Percentiles rank a stretch among this genome's conserved stretches.
Evolutionary conservation across 2,329 filamentous ascomycete genomes (phyloP).

Genomic region (Periconia digitata): DNA sequence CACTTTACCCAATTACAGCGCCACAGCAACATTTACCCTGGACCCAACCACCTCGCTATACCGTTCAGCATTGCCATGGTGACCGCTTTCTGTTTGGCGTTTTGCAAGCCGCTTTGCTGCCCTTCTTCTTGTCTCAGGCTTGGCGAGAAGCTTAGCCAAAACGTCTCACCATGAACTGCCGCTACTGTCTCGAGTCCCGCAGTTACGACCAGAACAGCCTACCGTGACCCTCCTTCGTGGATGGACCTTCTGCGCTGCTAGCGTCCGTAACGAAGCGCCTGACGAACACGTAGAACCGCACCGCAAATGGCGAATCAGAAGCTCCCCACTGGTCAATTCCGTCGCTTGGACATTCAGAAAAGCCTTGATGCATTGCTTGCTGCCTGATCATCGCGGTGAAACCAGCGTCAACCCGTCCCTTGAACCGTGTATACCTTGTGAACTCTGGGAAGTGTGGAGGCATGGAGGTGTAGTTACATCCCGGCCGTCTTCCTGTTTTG

Average conservation of each 20-base stretch:
- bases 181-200: constrained; percentile 3
- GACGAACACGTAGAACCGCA: background rate
- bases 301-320: too few relatives aligned
- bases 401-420: constrained; percentile 1
- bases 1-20: background rate
- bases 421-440: background rate
- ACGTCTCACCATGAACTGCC: constrained; percentile 1
- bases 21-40: background rate
- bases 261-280: background rate
- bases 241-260: background rate
- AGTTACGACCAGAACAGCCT: background rate
- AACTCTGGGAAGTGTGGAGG: background rate
- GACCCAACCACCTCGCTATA: background rate
- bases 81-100: background rate
- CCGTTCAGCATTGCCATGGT: background rate
- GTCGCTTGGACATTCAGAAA: background rate
- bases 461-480: background rate
- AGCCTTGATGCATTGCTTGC: background rate
- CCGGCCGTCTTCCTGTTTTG: constrained; percentile 1
- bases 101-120: background rate
- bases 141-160: constrained; percentile 8
- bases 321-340: too few relatives aligned
- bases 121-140: constrained; percentile 6
- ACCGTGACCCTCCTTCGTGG: background rate
- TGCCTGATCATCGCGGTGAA: constrained; percentile 8